phyloP scores from a whole-genome alignment of 139 green algal genomes.

The Chlorella ohadii region DNA sequence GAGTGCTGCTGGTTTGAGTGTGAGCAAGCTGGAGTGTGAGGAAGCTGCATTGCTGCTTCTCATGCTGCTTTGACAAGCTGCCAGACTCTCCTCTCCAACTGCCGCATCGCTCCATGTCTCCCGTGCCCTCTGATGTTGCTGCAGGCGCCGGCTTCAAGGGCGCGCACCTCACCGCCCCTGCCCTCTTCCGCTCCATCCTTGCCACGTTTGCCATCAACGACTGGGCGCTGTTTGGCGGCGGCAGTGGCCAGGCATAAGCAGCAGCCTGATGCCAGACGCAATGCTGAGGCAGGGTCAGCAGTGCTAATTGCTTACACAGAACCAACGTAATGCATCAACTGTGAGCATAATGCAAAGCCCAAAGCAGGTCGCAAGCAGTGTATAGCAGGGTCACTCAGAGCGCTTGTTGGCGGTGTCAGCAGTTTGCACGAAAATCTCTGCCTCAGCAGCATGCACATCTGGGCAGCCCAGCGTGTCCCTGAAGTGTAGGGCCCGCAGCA shows the following conservation, averaged over 20 bases:
- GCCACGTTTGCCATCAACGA: constrained; percentile 57
- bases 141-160: constrained; percentile 47
- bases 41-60: no score
- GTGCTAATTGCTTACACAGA: not conserved
- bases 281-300: no score
- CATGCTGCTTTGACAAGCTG: no score
- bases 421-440: not conserved
- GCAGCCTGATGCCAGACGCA: not conserved
- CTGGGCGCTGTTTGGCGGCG: constrained; percentile 62
- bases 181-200: constrained; percentile 54
- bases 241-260: not conserved
- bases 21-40: no score
- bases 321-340: no score
- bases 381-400: not conserved
- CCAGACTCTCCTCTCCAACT: no score
- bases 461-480: constrained; percentile 18
- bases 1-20: not conserved
- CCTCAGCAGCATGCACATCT: constrained; percentile 26
- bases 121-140: no score
- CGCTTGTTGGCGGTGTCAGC: not conserved
- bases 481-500: not conserved
- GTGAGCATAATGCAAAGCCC: no score
- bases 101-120: no score
- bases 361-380: no score
- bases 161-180: constrained; percentile 16